Evolutionary conservation across 768 basidiomycete species (phyloP).

Genomic region (Neoboletus subvelutipes): DNA sequence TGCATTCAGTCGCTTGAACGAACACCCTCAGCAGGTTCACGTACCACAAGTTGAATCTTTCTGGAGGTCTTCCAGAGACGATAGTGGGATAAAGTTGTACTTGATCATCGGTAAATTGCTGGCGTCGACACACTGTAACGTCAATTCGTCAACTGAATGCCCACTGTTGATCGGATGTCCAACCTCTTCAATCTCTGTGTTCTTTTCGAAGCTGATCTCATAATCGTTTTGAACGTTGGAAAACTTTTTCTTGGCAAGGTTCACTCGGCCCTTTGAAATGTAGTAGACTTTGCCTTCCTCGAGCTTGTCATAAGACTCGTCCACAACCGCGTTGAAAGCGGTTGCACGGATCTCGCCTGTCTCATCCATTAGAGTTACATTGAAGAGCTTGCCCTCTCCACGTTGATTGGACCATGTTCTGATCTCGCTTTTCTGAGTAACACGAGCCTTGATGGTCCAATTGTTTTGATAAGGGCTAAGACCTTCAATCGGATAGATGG

Average conservation of each 20-base stretch:
- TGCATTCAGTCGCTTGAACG: not conserved
- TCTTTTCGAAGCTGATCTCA: conserved; percentile 82
- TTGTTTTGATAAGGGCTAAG: conserved; percentile 97
- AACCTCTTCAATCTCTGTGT: conserved; percentile 85
- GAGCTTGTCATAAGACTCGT: conserved; percentile 78
- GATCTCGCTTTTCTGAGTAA: conserved; percentile 86
- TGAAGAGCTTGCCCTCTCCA: conserved; percentile 96
- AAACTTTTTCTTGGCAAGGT: conserved; percentile 97
- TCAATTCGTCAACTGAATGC: conserved; percentile 5
- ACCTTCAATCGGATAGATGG: conserved; percentile 83
- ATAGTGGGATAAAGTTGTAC: conserved; percentile 76
- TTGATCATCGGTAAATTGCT: conserved; percentile 75
- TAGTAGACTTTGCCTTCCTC: conserved; percentile 93
- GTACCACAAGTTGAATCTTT: conserved; percentile 86
- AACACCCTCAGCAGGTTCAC: conserved; percentile 21
- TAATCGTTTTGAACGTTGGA: conserved; percentile 89
- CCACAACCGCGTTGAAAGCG: conserved; percentile 84
- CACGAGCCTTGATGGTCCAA: conserved; percentile 97
- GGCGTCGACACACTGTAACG: conserved; percentile 74
- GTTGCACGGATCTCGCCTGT: conserved; percentile 90
- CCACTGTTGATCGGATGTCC: conserved; percentile 15
- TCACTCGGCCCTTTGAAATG: conserved; percentile 87
- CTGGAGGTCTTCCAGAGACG: conserved; percentile 54
- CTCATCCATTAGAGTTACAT: conserved; percentile 91
- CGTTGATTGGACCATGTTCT: conserved; percentile 84